Evolutionary conservation across 768 basidiomycete species (phyloP), one percentile per base, ranked within the genome.

Genomic region (Mycena sanguinolenta): DNA sequence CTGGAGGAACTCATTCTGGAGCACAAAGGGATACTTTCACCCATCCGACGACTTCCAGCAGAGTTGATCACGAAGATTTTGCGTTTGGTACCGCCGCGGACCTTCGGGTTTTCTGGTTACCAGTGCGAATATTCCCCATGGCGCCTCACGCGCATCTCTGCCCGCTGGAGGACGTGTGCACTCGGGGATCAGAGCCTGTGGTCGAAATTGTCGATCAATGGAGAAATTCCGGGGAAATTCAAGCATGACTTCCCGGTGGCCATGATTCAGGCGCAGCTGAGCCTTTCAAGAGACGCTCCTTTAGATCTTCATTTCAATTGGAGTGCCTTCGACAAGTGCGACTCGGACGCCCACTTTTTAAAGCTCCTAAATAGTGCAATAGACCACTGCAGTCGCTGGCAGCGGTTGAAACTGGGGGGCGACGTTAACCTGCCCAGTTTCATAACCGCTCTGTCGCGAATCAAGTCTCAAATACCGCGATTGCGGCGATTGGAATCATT

Each of bases 151-250:
- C 36, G 25, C 38, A 17, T 59, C 21, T 59, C 38, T 42, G 36
- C 58, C 4, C 58, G 58, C 4, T 59, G 58, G 58, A 59, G 58
- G 17, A 38, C 58, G 17, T 59, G 58, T 25, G 58, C 58, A 5
- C 23, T 59, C 38, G 23, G 12, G n/a, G 58, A 59, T 59, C n/a
- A 13, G 2, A 1, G 23, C 25, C 25, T 59, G 16, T 59, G 58
- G 58, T 4, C 58, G 7, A 59, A 5, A 39, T 25, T 59, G 27
- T 3, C 3, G 13, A 59, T 59, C 14, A 42, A 44, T 23, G 16
- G 16, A 2, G 4, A 59, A 27, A 42, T 25, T 23, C 58, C 58
- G 19, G 6, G n/a, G 3, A 19, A 21, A 34, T 55, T 55, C 32
- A 23, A 55, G 5, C 14, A 34, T 2, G 58, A 25, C 38, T 39